Evolutionary conservation across 2,329 filamentous ascomycete genomes (phyloP), one percentile per base, ranked within the genome.

Genomic region (Torrubiellomyces zombiae): DNA sequence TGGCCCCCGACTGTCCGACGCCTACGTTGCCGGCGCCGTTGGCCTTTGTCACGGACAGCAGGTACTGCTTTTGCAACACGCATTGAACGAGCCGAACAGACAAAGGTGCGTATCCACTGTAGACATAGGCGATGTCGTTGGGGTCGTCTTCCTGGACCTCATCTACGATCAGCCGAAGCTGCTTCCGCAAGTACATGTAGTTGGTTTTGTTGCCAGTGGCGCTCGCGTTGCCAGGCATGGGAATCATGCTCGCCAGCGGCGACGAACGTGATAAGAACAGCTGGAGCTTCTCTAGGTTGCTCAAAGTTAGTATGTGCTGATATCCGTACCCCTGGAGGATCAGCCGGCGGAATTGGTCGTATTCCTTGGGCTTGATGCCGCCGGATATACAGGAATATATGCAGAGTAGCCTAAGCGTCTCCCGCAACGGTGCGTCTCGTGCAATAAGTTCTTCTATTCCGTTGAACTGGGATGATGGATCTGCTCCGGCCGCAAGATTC

Each of bases 91-190:
- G 67, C 10, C 89, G 75, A 27, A 95, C 69, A 21, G 81, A 92
- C 9, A 98, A 64, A 0, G 89, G 91, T 4, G 91, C 89, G 45
- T 95, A 98, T 26, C 89, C 91, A 35, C 81, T 92, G 53, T 95
- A 98, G 8, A 94, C 85, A 42, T 98, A 98, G n/a, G 85, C 78
- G 32, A 95, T 75, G 40, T 98, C 89, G 40, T 89, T 80, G 3
- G 89, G 89, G 23, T 91, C 78, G 30, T 89, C 75, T 50, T 98
- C 89, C 44, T 92, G 85, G 19, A 98, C 86, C 46, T 95, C 89
- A 45, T 98, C 89, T 28, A 94, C 77, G 44, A 94, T 92, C 10
- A 98, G 66, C 16, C 77, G 72, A 9, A 98, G 67, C 32, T 75
- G 74, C 47, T 89, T 92, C 27, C 91, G 76, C 5, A 95, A 58